These are phyloP conservation scores for Adansonia grandidieri DNA, from an alignment of 441 rosid species.

Conservation along the genomic window DNA sequence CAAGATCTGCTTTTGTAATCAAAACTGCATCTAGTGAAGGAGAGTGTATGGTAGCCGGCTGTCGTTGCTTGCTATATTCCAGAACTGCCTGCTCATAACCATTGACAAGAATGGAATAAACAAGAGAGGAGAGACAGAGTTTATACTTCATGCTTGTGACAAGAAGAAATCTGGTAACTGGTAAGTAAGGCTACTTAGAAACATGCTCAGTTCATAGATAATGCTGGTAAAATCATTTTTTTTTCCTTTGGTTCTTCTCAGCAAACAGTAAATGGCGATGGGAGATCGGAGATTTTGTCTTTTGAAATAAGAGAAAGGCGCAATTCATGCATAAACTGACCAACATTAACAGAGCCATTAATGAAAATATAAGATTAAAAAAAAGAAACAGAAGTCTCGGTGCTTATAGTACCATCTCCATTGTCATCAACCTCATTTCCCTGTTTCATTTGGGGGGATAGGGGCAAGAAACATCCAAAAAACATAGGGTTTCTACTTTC, in stretches of 20 bases:
- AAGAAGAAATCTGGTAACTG: not conserved
- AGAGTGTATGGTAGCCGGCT: constrained; percentile 32
- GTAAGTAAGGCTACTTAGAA: not conserved
- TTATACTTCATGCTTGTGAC: constrained; percentile 6
- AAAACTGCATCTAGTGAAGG: constrained; percentile 60
- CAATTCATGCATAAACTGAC: not conserved
- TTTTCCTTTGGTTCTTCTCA: not conserved
- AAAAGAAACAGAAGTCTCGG: not conserved
- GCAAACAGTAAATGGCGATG: not conserved
- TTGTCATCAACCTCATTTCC: not conserved
- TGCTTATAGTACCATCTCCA: not conserved
- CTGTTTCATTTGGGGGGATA: not conserved
- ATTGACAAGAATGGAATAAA: constrained; percentile 20
- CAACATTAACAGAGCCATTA: not conserved
- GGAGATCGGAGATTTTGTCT: not conserved
- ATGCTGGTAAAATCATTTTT: not conserved
- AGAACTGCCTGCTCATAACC: constrained; percentile 63
- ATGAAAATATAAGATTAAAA: not conserved
- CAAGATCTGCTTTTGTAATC: constrained; percentile 69
- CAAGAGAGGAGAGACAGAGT: not conserved
- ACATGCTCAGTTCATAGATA: not conserved
- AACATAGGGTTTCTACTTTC: not conserved
- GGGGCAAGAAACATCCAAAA: constrained; percentile 7
- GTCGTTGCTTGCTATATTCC: constrained; percentile 53
- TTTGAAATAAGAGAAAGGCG: not conserved